Evolutionary conservation across 148 eudicot genomes (phyloP).

Genomic region (Vaccinium vitisidaea): DNA sequence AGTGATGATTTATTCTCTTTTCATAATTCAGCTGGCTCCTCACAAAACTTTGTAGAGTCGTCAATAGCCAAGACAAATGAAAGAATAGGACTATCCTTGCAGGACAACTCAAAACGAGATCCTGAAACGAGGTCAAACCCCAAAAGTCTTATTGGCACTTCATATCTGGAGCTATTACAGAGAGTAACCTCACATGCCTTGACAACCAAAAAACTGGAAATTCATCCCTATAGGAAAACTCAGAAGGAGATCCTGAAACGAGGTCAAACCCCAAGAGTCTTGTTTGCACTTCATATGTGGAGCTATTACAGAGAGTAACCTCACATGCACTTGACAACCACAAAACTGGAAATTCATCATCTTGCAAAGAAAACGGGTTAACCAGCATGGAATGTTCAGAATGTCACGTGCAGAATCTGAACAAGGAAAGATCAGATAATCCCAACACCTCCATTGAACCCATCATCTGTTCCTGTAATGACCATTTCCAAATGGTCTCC

Average conservation of each 20-base stretch:
- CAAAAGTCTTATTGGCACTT: conserved; percentile 29
- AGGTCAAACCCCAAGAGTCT: conserved; percentile 27
- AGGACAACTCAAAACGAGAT: conserved; percentile 35
- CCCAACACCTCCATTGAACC: conserved; percentile 16
- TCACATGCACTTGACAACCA: conserved; percentile 25
- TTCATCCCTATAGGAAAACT: conserved; percentile 27
- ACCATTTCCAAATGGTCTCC: conserved; percentile 19
- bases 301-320: conserved; percentile 48
- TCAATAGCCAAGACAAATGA: conserved; percentile 34
- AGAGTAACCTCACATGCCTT: conserved; percentile 24
- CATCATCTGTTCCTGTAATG: conserved; percentile 20
- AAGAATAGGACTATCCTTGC: conserved; percentile 33
- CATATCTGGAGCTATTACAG: conserved; percentile 55
- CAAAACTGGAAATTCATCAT: not conserved
- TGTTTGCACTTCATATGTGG: conserved; percentile 45
- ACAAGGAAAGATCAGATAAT: not conserved
- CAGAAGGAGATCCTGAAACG: conserved; percentile 32
- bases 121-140: conserved; percentile 24
- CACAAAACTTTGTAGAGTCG: conserved; percentile 52
- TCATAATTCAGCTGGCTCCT: conserved; percentile 48
- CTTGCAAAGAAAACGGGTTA: conserved; percentile 7
- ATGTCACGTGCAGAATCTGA: conserved; percentile 14
- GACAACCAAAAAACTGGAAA: too few relatives aligned
- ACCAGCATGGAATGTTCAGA: conserved; percentile 19
- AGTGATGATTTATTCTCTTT: conserved; percentile 51